A percentile compares a stretch with the other conserved stretches of the same genome.
phyloP scores from a whole-genome alignment of 2,329 filamentous ascomycete genomes.

The Sporothrix pseudoabietina region DNA sequence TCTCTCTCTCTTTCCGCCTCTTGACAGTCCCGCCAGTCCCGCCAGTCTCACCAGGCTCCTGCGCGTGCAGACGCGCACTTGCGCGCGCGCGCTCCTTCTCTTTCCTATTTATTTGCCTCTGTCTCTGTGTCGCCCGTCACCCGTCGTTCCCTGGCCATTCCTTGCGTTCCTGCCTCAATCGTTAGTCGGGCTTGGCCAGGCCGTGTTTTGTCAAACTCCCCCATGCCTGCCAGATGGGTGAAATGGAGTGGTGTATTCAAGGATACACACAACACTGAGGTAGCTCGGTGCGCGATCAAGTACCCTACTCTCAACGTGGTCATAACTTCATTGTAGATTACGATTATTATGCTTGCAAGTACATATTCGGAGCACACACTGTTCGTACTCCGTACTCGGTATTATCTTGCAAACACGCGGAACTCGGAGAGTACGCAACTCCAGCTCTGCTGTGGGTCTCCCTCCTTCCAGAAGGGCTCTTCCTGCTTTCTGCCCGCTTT shows the following conservation, averaged over 20 bases:
- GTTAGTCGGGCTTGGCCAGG: neutral
- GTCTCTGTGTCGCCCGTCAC: neutral
- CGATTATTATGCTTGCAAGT: too few species aligned
- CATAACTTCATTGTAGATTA: too few species aligned
- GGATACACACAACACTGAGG: neutral
- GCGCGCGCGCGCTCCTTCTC: neutral
- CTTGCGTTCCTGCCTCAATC: slow-evolving; percentile 18
- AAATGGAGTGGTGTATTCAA: neutral
- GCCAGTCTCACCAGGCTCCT: too few species aligned
- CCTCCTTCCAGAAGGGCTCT: neutral
- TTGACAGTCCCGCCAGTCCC: too few species aligned
- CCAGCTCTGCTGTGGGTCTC: neutral
- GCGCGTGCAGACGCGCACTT: too few species aligned
- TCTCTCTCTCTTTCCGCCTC: too few species aligned
- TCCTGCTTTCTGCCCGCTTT: neutral
- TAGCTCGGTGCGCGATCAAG: too few species aligned
- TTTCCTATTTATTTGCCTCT: neutral
- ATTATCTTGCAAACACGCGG: too few species aligned
- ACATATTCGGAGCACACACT: too few species aligned
- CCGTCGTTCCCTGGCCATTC: slow-evolving; percentile 16
- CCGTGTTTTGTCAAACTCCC: slow-evolving; percentile 4
- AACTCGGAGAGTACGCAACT: neutral
- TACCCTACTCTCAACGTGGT: too few species aligned
- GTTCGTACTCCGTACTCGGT: too few species aligned
- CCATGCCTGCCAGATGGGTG: neutral